These are phyloP conservation scores for Stentor roeselii DNA, from an alignment of 73 alveolate genomes.

Conservation along the genomic window DNA sequence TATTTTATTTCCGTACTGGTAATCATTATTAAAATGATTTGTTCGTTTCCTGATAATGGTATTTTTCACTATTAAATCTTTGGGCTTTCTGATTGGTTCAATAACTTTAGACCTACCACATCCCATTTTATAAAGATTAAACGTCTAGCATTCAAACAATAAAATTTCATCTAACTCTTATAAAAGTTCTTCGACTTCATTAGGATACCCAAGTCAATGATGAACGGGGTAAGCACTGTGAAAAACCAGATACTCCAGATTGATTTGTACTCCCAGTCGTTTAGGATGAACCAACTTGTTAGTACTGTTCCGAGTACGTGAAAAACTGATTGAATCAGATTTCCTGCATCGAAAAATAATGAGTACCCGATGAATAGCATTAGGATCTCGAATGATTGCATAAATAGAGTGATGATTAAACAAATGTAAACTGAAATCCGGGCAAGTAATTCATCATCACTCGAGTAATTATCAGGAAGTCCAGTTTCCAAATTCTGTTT, in stretches of 20 bases:
- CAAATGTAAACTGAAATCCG: neutral
- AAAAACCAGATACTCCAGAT: constrained; percentile 29
- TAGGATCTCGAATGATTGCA: neutral
- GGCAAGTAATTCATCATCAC: neutral
- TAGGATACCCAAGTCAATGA: constrained; percentile 15
- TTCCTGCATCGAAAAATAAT: constrained; percentile 16
- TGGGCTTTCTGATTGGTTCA: neutral
- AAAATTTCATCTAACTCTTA: too few relatives aligned
- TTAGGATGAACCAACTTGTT: constrained; percentile 31
- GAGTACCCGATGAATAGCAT: constrained; percentile 13
- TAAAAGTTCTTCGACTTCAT: too few relatives aligned
- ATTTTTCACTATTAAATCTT: neutral
- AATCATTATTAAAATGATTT: neutral
- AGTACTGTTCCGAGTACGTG: constrained; percentile 14
- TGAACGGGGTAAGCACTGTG: neutral
- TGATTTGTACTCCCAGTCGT: constrained; percentile 17
- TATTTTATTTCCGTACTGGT: neutral
- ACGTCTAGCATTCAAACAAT: too few relatives aligned
- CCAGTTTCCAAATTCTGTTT: neutral
- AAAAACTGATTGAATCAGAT: constrained; percentile 15
- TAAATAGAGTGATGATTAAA: neutral
- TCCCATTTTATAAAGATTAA: too few relatives aligned
- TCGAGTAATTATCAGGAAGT: neutral
- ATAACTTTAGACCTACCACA: neutral
- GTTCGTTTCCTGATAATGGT: neutral